Base-by-base conservation (phyloP, 2,329 filamentous ascomycete species). In the Cercospora janseana region DNA sequence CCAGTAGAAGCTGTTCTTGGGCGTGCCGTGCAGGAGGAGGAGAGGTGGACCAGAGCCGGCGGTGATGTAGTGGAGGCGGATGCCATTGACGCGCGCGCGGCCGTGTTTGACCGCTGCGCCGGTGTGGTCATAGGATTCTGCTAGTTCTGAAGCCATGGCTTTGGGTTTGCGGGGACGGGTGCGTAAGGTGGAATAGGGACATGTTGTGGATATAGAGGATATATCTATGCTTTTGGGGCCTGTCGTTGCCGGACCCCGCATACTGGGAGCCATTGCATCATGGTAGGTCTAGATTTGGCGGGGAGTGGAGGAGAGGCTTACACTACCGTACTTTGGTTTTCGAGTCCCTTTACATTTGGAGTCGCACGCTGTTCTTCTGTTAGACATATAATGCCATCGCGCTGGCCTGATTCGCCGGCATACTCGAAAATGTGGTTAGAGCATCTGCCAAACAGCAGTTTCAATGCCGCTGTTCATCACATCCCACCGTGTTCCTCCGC, bases 1-100 rank as follows among this genome's bases (percentile, higher is more conserved):
- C 66, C 66, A 71, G 60, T 70, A 70, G 55, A 64, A 66, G 45
- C 57, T 60, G 51, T 64, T 63, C 49, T 66, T 67, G 13, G 64
- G 64, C 1, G 64, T 66, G 15, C 64, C 64, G 47, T 66, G 64
- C 6, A 66, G 60, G 5, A 66, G 60, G 21, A 66, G 55, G 4
- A 66, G 54, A 23, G 63, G 53, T 28, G 64, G 62, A 6, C 63
- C 63, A 1, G 46, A 49, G 26, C 64, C 64, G 5, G 61, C 62
- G n/a, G 61, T 64, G 55, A 66, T 64, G 55, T 64, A 65, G 55
- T 66, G 64, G 49, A 66, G 57, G 5, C 64, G 63, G 28, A 66
- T 66, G 49, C 64, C 64, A 50, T 66, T 66, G 48, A 66, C 59
- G 32, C 64, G 56, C 15, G 58, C 56, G 7, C 64, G 63, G 27